Conservation (phyloP, 352 stramenopile genomes). For the Blastocystis sp. region DNA sequence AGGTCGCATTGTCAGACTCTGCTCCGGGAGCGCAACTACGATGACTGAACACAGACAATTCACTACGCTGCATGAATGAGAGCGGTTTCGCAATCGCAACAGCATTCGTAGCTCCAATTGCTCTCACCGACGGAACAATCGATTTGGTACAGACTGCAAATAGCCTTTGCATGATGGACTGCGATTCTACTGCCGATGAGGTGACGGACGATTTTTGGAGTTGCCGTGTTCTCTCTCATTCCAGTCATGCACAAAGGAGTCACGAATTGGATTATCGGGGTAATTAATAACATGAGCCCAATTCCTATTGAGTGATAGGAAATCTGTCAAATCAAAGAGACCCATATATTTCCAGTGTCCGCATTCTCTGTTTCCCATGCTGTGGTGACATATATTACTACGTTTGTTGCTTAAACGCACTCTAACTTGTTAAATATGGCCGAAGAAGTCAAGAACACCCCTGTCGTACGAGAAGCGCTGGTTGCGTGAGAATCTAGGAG, state of each 20-base stretch:
- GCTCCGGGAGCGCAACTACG: not conserved
- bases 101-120: not conserved
- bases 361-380: too few relatives aligned
- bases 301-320: too few relatives aligned
- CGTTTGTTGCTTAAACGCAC: not conserved
- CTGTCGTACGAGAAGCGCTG: not conserved
- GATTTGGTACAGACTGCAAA: not conserved
- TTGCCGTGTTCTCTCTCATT: not conserved
- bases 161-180: too few relatives aligned
- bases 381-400: not conserved
- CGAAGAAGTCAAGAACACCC: slow-evolving; percentile 15
- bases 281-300: too few relatives aligned
- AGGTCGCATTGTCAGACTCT: not conserved
- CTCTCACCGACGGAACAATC: not conserved
- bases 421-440: slow-evolving; percentile 33
- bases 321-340: too few relatives aligned
- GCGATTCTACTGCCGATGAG: too few relatives aligned
- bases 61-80: too few relatives aligned
- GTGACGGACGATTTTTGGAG: too few relatives aligned
- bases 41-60: too few relatives aligned
- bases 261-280: too few relatives aligned
- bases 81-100: too few relatives aligned
- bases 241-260: not conserved
- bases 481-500: not conserved
- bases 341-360: too few relatives aligned